Base-by-base conservation (phyloP, 2,329 filamentous ascomycete genomes). In the Sporothrix brunneoviolacea region DNA sequence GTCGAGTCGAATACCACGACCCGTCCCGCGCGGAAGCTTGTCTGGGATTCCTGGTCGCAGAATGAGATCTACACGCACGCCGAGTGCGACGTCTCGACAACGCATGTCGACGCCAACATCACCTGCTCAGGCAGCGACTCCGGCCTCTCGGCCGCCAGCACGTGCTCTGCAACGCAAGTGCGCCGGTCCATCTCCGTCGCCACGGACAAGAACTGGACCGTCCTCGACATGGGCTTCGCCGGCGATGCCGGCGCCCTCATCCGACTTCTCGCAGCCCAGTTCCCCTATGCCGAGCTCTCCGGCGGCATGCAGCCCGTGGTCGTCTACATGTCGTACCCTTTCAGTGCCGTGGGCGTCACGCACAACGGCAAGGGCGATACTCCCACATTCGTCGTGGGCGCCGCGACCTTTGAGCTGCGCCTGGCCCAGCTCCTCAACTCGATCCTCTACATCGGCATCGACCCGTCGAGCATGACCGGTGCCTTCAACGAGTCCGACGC, bases 401-500 rank as follows among this genome's bases (percentile, higher is more conserved):
- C 4, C 8, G 21, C 28, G 10, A 19, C 28, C 16, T 48, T 55
- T 24, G 38, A 46, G 37, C 13, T 30, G 7, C 50, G 53, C 16
- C 33, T 55, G 1, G 46, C 47, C 28, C 53, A 50, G 42, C 27
- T 55, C 12, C 42, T 55, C 42, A 55, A 55, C 47, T 30, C 50
- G 7, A n/a, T 50, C 16, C 30, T 50, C 16, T 24, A 21, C 10
- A 4, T 53, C 12, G 51, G 51, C 44, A 48, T 43, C 24, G 9
- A 22, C 13, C 18, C 30, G 9, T 15, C 16, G 8, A 13, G 7
- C 28, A 33, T 53, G 21, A 38, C 42, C 13, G 51, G 51, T 15
- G 8, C n/a, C 30, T 46, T 53, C 37, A 30, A 41, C 28, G 24
- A 13, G 7, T 10, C 33, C 27, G 18, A 3, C 4, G 44, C 38